Conservation (phyloP, 208 protist genomes). For the Trypanosoma cruzi region DNA sequence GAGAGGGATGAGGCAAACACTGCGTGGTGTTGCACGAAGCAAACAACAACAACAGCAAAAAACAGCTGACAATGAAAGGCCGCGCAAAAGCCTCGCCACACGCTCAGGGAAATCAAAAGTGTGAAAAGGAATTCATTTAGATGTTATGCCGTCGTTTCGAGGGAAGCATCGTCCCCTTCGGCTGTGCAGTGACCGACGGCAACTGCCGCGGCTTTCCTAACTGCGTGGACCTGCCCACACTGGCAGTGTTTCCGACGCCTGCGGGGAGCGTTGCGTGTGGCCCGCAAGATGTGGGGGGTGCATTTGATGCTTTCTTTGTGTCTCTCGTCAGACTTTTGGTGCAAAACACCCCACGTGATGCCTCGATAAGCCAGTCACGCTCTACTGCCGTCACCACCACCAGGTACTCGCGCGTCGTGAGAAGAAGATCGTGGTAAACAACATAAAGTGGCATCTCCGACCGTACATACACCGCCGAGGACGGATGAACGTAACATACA, state of each 20-base stretch:
- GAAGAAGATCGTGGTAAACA: constrained; percentile 98
- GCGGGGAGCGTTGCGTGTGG: background rate
- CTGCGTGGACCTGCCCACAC: background rate
- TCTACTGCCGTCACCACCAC: constrained; percentile 97
- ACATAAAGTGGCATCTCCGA: constrained; percentile 98
- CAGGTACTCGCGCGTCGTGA: constrained; percentile 98
- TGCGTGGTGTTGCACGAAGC: no score
- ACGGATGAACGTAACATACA: constrained; percentile 97
- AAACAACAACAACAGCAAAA: no score
- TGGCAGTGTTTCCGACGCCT: no score
- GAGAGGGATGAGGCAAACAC: no score
- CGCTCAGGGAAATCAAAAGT: background rate
- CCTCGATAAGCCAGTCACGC: constrained; percentile 96
- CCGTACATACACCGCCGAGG: constrained; percentile 95
- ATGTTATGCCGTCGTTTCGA: constrained; percentile 15
- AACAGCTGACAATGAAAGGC: no score
- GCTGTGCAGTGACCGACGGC: background rate
- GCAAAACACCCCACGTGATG: constrained; percentile 67
- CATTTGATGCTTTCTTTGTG: background rate
- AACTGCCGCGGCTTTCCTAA: background rate
- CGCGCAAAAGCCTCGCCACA: background rate
- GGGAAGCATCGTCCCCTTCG: constrained; percentile 2
- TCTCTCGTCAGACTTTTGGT: constrained; percentile 23
- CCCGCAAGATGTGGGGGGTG: background rate
- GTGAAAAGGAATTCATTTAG: background rate